A percentile compares a stretch with the other conserved stretches of the same genome.
Conservation (phyloP, 2,329 filamentous ascomycete genomes). For the Curvularia spicifera region DNA sequence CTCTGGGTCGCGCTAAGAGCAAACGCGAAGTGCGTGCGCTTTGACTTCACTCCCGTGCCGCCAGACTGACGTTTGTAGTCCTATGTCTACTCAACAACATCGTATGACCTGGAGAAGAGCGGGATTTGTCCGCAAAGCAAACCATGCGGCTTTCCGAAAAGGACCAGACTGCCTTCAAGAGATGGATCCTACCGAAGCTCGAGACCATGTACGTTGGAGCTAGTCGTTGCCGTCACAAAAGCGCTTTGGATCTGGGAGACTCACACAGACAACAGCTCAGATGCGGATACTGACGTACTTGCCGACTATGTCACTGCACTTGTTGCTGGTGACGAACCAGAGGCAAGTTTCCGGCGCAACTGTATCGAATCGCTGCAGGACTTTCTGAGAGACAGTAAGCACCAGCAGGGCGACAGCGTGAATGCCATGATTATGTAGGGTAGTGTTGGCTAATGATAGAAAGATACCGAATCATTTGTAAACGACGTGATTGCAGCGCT, state of each 20-base stretch:
- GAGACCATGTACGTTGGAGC: slow-evolving; percentile 69
- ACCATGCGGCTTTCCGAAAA: slow-evolving; percentile 62
- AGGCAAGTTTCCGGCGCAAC: slow-evolving; percentile 68
- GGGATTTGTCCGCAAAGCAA: slow-evolving; percentile 9
- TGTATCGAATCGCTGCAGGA: slow-evolving; percentile 76
- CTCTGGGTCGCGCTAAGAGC: slow-evolving; percentile 23
- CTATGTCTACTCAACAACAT: background rate
- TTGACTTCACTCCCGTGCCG: slow-evolving; percentile 1
- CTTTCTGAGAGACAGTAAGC: slow-evolving; percentile 68
- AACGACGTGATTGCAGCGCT: slow-evolving; percentile 74
- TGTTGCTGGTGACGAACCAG: slow-evolving; percentile 67
- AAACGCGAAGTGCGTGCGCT: slow-evolving; percentile 20
- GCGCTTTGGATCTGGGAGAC: background rate
- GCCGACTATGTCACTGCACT: slow-evolving; percentile 85
- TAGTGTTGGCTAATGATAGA: slow-evolving; percentile 17
- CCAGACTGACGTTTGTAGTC: slow-evolving; percentile 2
- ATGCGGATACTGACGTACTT: slow-evolving; percentile 80
- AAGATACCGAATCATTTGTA: slow-evolving; percentile 68
- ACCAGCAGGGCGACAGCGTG: background rate
- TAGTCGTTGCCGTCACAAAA: slow-evolving; percentile 2
- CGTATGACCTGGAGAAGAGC: slow-evolving; percentile 9
- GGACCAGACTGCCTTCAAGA: slow-evolving; percentile 67
- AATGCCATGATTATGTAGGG: background rate
- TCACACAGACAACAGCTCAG: slow-evolving; percentile 61
- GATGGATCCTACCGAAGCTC: slow-evolving; percentile 78